These are phyloP conservation scores for Mentha longifolia DNA, from an alignment of 257 asterid species.

Conservation along the genomic window DNA sequence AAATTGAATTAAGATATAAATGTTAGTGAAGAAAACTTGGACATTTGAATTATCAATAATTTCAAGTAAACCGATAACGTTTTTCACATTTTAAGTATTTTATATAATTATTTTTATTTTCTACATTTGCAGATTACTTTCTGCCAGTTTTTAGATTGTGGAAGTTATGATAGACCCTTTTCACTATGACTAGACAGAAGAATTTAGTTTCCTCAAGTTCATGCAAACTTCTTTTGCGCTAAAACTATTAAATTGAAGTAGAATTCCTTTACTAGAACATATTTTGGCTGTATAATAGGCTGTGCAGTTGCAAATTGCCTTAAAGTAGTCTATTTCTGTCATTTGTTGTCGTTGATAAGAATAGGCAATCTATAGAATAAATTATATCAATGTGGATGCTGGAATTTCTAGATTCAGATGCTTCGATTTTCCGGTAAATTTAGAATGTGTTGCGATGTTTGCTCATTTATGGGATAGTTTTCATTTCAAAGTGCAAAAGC, in stretches of 20 bases:
- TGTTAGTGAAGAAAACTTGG: too few relatives aligned
- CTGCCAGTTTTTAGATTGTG: slow-evolving; percentile 9
- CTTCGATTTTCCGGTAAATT: not conserved
- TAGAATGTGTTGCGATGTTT: not conserved
- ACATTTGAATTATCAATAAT: too few relatives aligned
- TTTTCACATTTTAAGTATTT: too few relatives aligned
- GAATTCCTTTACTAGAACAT: too few relatives aligned
- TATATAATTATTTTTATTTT: too few relatives aligned
- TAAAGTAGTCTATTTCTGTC: not conserved
- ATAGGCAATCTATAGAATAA: too few relatives aligned
- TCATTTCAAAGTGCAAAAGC: slow-evolving; percentile 10
- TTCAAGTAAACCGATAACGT: too few relatives aligned
- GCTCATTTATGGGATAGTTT: not conserved
- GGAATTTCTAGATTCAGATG: not conserved
- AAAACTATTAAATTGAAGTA: too few relatives aligned
- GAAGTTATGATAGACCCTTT: not conserved
- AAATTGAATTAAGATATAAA: too few relatives aligned
- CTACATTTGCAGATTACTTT: too few relatives aligned
- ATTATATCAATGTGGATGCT: not conserved
- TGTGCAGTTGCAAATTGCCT: not conserved
- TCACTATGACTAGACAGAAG: slow-evolving; percentile 6
- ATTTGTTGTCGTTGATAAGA: too few relatives aligned
- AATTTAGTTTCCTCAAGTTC: not conserved
- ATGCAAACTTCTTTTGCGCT: not conserved
- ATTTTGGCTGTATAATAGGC: not conserved